Evolutionary conservation across 192 early-diverging fungal genomes (phyloP), one percentile per base, ranked within the genome.

Genomic region (Linnemannia elongata): DNA sequence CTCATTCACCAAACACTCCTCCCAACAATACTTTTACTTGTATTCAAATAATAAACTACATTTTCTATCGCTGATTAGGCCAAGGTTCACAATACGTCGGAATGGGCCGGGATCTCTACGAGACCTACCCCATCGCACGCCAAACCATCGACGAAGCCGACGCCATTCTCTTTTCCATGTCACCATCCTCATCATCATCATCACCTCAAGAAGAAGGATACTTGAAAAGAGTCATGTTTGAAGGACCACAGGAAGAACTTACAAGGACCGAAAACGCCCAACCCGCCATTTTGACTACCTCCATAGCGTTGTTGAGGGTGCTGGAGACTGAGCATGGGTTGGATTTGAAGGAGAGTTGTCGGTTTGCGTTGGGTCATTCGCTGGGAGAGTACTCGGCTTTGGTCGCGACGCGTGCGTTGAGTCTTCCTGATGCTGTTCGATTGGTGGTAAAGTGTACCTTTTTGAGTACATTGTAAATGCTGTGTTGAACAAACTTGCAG

Each of bases 41-140:
- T 10, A 63, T 4, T 30, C 60, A 49, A 49, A 49, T 2, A 49
- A 49, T 20, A 57, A 12, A 66, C 30, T 2, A 33, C 1, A 66
- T 12, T 3, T 60, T 1, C n/a, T 57, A 27, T 57, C 55, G 24
- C 24, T 66, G 18, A 33, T 66, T 77, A 91, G 96, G 96, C n/a
- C 96, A 96, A 85, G 96, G 96, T 49, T 94, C 96, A n/a, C 96
- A 96, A 85, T 96, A 92, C 89, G 92, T 96, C 82, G 97, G 98
- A 63, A 99, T 99, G 98, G 97, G 96, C 9, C 90, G 89, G 82
- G 98, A 98, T 89, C 90, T 99, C 38, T 97, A 95, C 76, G 91
- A 94, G 33, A 82, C 89, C 44, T 98, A 93, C 72, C 69, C 93
- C 8, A 93, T 91, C 5, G 95, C 98, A n/a, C 94, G 93, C 57